phyloP scores from a whole-genome alignment of 139 green algal genomes.

The Closterium sp. region DNA sequence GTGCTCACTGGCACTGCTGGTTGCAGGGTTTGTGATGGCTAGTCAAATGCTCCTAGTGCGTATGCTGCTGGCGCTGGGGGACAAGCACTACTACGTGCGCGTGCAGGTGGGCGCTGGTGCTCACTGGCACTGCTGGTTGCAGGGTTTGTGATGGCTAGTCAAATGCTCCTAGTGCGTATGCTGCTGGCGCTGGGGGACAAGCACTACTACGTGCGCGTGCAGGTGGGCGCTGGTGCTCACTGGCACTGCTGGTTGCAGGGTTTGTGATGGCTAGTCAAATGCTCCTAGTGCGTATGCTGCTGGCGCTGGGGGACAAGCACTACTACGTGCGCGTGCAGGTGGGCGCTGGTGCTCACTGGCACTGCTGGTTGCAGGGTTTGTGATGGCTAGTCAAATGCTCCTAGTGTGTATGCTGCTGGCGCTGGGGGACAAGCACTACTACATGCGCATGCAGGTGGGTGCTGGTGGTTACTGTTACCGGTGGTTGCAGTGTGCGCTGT shows the following conservation, averaged over 20 bases:
- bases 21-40: too few species aligned
- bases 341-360: neutral
- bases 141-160: too few species aligned
- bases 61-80: neutral
- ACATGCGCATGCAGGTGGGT: conserved; percentile 36
- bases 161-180: neutral
- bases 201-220: conserved; percentile 24
- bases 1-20: too few species aligned
- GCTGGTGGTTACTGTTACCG: neutral
- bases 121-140: neutral
- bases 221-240: conserved; percentile 14
- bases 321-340: conserved; percentile 42
- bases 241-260: neutral
- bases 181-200: conserved; percentile 3
- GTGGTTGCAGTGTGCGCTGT: too few species aligned
- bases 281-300: neutral
- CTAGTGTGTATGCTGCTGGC: neutral
- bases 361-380: too few species aligned
- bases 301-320: neutral
- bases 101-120: conserved; percentile 32
- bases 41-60: too few species aligned
- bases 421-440: conserved; percentile 13
- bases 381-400: too few species aligned
- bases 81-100: conserved; percentile 30
- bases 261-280: too few species aligned